A percentile compares a stretch with the other conserved stretches of the same genome.
phyloP scores from a whole-genome alignment of 768 basidiomycete species.

The Lentinula raphanica region DNA sequence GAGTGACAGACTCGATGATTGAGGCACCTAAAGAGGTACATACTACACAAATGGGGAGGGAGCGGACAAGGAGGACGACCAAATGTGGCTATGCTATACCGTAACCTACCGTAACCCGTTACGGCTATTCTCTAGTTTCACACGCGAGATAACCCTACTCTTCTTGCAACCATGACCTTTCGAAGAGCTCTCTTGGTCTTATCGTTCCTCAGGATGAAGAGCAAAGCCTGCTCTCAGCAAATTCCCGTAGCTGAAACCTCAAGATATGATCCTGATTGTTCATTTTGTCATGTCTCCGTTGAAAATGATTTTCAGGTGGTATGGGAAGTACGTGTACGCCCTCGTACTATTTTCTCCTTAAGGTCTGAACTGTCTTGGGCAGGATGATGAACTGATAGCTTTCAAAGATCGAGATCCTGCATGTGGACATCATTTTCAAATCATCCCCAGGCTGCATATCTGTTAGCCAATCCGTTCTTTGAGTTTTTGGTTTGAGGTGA shows the following conservation, averaged over 20 bases:
- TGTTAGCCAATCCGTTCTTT: conserved; percentile 24
- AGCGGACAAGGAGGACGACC: no score
- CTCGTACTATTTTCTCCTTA: background rate
- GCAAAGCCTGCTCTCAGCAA: background rate
- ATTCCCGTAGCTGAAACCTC: background rate
- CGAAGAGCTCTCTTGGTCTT: background rate
- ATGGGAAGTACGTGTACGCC: conserved; percentile 37
- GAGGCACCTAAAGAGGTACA: no score
- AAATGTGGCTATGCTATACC: background rate
- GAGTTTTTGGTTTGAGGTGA: background rate
- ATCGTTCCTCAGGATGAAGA: background rate
- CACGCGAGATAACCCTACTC: background rate
- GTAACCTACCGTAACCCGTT: no score
- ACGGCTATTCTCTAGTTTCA: background rate
- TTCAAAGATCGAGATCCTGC: conserved; percentile 50
- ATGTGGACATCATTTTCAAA: conserved; percentile 41
- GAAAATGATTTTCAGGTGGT: conserved; percentile 41
- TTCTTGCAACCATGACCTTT: background rate
- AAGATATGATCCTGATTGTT: conserved; percentile 20
- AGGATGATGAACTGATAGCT: conserved; percentile 44
- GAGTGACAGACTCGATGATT: no score
- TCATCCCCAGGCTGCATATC: conserved; percentile 50
- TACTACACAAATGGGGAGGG: no score
- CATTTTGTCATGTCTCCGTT: conserved; percentile 40
- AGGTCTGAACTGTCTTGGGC: background rate